Percentiles rank a stretch among this genome's conserved stretches.
Conservation (phyloP, 768 basidiomycete species). For the Panaeolus cyanescens region DNA sequence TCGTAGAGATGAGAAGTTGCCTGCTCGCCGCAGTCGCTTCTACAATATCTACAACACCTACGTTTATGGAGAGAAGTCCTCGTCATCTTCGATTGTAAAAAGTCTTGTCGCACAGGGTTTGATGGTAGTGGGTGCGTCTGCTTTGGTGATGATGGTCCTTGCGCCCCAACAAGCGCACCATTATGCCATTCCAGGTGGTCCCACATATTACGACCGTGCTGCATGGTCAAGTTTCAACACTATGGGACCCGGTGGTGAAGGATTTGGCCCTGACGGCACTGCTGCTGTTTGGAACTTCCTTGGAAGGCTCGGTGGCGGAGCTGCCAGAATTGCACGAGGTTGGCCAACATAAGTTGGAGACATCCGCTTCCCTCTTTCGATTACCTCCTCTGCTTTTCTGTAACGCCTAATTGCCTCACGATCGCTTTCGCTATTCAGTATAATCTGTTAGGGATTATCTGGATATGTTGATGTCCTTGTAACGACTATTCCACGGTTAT, state of each 20-base stretch:
- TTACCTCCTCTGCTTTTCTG: background rate
- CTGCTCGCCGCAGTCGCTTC: constrained; percentile 50
- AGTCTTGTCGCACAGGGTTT: constrained; percentile 47
- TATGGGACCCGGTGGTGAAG: constrained; percentile 70
- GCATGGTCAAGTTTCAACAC: constrained; percentile 82
- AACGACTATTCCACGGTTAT: background rate
- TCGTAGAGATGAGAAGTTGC: constrained; percentile 10
- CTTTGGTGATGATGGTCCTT: constrained; percentile 61
- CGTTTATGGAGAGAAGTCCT: constrained; percentile 47
- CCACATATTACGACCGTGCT: constrained; percentile 74
- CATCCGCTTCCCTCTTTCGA: background rate
- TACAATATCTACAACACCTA: constrained; percentile 89
- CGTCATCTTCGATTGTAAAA: constrained; percentile 22
- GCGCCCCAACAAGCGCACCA: constrained; percentile 63
- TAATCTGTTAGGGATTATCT: constrained; percentile 1
- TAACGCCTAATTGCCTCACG: background rate
- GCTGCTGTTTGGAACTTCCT: constrained; percentile 69
- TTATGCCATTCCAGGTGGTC: constrained; percentile 60
- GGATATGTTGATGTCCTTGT: background rate
- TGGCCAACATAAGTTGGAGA: constrained; percentile 61
- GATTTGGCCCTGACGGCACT: constrained; percentile 61
- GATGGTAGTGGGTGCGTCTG: constrained; percentile 63
- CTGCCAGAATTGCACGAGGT: constrained; percentile 73
- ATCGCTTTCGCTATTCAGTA: background rate
- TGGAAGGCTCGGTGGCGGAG: constrained; percentile 73